phyloP scores from a whole-genome alignment of 2,329 filamentous ascomycete species.

The Fusarium sp. region DNA sequence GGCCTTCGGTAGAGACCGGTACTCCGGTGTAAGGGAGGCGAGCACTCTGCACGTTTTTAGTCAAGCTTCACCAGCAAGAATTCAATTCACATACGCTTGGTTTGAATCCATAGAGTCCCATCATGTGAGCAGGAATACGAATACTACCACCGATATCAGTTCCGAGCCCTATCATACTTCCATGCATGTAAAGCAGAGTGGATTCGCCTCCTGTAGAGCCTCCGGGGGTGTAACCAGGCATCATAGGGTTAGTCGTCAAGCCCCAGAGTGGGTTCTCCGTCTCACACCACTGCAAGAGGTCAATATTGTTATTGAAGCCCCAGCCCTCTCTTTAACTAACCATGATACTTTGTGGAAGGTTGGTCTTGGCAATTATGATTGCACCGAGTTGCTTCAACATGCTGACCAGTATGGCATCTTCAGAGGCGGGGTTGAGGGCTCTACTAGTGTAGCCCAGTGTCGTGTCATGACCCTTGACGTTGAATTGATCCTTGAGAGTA shows the following conservation, averaged over 20 bases:
- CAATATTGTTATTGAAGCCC: neutral
- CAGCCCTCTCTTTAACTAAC: neutral
- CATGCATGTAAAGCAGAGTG: slow-evolving; percentile 25
- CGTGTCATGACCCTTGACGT: slow-evolving; percentile 66
- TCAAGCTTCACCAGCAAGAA: accelerated
- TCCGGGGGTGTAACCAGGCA: slow-evolving; percentile 37
- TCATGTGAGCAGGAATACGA: slow-evolving; percentile 41
- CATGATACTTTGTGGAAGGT: slow-evolving; percentile 32
- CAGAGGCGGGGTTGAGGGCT: slow-evolving; percentile 58
- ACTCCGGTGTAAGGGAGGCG: slow-evolving; percentile 68
- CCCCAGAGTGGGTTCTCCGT: slow-evolving; percentile 46
- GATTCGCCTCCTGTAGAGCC: slow-evolving; percentile 43
- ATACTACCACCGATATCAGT: slow-evolving; percentile 44
- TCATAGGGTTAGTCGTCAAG: slow-evolving; percentile 36
- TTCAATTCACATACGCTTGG: slow-evolving; percentile 36
- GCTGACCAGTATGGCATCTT: slow-evolving; percentile 60
- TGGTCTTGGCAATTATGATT: slow-evolving; percentile 55
- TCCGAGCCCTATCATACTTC: slow-evolving; percentile 37
- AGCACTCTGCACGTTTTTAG: slow-evolving; percentile 54
- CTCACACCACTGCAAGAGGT: slow-evolving; percentile 23
- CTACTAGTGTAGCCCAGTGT: slow-evolving; percentile 68
- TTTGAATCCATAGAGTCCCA: slow-evolving; percentile 39
- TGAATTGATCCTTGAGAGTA: slow-evolving; percentile 68
- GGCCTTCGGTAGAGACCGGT: slow-evolving; percentile 70
- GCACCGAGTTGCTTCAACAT: slow-evolving; percentile 62